These are phyloP conservation scores for Colletotrichum theobromicola DNA, from an alignment of 2,329 filamentous ascomycete genomes.

Conservation along the genomic window DNA sequence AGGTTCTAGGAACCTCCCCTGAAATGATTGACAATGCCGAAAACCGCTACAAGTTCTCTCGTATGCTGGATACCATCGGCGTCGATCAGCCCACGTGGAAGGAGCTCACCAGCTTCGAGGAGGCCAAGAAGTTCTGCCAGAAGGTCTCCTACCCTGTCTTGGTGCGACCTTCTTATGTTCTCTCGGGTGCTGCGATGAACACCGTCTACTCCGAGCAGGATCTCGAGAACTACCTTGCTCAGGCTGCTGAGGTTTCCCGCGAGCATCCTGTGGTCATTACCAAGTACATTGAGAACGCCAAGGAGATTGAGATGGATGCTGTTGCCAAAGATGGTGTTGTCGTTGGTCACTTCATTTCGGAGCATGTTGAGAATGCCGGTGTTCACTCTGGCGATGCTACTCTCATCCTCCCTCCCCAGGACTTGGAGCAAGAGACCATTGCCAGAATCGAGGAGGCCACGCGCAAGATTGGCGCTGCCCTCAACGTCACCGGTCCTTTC, in stretches of 20 bases:
- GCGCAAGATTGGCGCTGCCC: conserved; percentile 88
- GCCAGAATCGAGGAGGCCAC: conserved; percentile 93
- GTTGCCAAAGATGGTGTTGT: conserved; percentile 90
- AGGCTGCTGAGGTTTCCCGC: conserved; percentile 90
- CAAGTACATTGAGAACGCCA: conserved; percentile 99
- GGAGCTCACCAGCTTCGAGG: conserved; percentile 92
- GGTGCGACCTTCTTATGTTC: conserved; percentile 93
- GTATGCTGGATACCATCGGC: conserved; percentile 92
- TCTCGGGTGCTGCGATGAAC: conserved; percentile 98
- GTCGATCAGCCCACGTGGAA: conserved; percentile 99
- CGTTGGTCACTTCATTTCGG: conserved; percentile 95
- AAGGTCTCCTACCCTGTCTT: conserved; percentile 92
- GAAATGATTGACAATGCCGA: conserved; percentile 99
- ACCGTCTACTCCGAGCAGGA: conserved; percentile 97
- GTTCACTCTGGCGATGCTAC: conserved; percentile 98
- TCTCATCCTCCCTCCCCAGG: conserved; percentile 91
- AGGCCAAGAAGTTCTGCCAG: conserved; percentile 86
- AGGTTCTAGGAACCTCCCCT: conserved; percentile 92
- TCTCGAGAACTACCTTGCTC: conserved; percentile 83
- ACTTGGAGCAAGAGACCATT: conserved; percentile 88
- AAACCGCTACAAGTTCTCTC: conserved; percentile 98
- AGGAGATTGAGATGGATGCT: conserved; percentile 99
- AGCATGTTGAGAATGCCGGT: conserved; percentile 98
- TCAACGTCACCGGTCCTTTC: conserved; percentile 95
- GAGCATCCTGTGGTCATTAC: conserved; percentile 98